These are phyloP conservation scores for Corymbia calophylla DNA, from an alignment of 441 rosid genomes.

Conservation along the genomic window DNA sequence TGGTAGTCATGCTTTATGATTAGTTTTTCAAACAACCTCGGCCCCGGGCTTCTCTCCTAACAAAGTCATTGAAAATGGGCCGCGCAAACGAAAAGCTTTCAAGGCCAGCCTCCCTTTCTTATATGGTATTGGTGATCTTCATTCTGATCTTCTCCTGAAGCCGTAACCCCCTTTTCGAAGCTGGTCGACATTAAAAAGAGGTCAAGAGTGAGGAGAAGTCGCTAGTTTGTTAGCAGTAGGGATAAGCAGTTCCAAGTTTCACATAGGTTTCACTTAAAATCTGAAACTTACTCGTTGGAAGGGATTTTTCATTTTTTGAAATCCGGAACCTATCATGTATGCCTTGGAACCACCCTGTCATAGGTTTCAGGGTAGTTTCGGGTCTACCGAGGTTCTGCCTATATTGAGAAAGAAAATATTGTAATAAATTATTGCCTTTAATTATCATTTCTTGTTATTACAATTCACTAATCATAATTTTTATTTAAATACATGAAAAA, in stretches of 20 bases:
- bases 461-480: too few relatives aligned
- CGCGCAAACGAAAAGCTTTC: not conserved
- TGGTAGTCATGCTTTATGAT: not conserved
- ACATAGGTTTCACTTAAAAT: too few relatives aligned
- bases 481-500: too few relatives aligned
- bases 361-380: too few relatives aligned
- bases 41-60: not conserved
- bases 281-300: too few relatives aligned
- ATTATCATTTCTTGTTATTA: too few relatives aligned
- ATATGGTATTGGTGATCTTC: not conserved
- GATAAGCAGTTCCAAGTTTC: too few relatives aligned
- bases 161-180: not conserved
- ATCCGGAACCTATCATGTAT: rapidly evolving
- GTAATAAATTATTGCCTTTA: too few relatives aligned
- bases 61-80: not conserved
- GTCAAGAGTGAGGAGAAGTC: not conserved
- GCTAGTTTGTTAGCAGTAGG: not conserved
- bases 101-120: not conserved
- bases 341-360: too few relatives aligned
- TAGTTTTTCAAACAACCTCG: not conserved
- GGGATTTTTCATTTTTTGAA: too few relatives aligned
- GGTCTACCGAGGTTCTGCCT: too few relatives aligned
- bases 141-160: not conserved
- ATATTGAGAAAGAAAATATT: too few relatives aligned
- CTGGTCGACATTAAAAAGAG: not conserved